phyloP scores from a whole-genome alignment of 805 yeast species.

The Hyphopichia homilentoma region DNA sequence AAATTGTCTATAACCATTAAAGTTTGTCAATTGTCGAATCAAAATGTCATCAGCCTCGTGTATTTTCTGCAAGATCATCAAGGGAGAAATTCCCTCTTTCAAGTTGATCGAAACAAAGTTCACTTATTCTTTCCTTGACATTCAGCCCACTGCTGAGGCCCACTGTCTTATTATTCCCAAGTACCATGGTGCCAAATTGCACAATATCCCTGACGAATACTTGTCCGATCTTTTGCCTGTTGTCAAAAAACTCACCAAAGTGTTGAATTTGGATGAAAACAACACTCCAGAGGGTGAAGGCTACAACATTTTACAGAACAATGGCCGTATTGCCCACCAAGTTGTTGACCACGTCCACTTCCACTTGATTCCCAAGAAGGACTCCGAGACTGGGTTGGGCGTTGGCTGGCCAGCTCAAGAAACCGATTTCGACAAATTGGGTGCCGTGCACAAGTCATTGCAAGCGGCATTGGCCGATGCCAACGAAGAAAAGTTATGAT shows the following conservation, averaged over 20 bases:
- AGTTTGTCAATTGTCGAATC: too few relatives aligned
- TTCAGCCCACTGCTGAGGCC: slow-evolving; percentile 87
- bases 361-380: slow-evolving; percentile 90
- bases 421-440: slow-evolving; percentile 71
- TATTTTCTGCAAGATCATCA: slow-evolving; percentile 90
- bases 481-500: slow-evolving; percentile 8
- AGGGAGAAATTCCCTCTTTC: slow-evolving; percentile 93
- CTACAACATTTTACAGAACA: slow-evolving; percentile 88
- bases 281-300: slow-evolving; percentile 65
- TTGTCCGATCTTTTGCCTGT: slow-evolving; percentile 83
- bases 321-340: slow-evolving; percentile 94
- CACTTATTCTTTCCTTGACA: slow-evolving; percentile 83
- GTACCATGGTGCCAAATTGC: slow-evolving; percentile 88
- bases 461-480: slow-evolving; percentile 11
- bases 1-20: too few relatives aligned
- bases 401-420: slow-evolving; percentile 95
- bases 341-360: slow-evolving; percentile 94
- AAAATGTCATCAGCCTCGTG: too few relatives aligned
- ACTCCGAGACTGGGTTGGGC: slow-evolving; percentile 65
- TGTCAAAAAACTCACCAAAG: slow-evolving; percentile 79
- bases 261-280: slow-evolving; percentile 60
- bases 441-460: slow-evolving; percentile 61
- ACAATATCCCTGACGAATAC: slow-evolving; percentile 89
- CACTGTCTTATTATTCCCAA: slow-evolving; percentile 91
- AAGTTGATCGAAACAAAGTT: slow-evolving; percentile 83